Evolutionary conservation across 1,284 basidiomycete genomes (phyloP).

Genomic region (Naganishia cerealis): DNA sequence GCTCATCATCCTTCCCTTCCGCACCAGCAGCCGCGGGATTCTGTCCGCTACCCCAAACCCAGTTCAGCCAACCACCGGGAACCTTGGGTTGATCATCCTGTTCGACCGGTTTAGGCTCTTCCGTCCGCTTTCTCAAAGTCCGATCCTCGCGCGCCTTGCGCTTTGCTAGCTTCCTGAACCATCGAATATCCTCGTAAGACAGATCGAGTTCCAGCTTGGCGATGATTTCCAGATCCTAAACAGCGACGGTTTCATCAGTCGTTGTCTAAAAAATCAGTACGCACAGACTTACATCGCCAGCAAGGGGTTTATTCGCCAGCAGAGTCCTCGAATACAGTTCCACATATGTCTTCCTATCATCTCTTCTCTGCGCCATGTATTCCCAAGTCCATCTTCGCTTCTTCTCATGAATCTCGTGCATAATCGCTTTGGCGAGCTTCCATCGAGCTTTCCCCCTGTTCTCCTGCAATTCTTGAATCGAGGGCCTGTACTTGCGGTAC

Average conservation of each 20-base stretch:
- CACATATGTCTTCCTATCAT: conserved; percentile 81
- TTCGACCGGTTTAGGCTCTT: conserved; percentile 63
- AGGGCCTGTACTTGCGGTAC: conserved; percentile 79
- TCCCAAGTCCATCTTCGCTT: conserved; percentile 87
- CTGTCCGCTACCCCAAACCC: conserved; percentile 73
- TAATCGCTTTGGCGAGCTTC: conserved; percentile 80
- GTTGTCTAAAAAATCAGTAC: neutral
- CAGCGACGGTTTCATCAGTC: too few species aligned
- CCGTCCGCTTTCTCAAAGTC: conserved; percentile 66
- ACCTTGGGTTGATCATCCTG: conserved; percentile 35
- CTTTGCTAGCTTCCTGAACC: conserved; percentile 93
- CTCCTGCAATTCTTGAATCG: conserved; percentile 62
- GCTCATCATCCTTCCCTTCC: conserved; percentile 57
- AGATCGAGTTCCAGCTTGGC: conserved; percentile 77
- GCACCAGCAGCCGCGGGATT: conserved; percentile 46
- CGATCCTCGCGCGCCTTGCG: conserved; percentile 84
- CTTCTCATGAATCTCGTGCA: conserved; percentile 81
- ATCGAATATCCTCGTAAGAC: conserved; percentile 92
- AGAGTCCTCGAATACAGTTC: conserved; percentile 72
- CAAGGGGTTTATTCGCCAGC: conserved; percentile 53
- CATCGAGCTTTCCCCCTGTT: conserved; percentile 74
- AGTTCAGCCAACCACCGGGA: conserved; percentile 67
- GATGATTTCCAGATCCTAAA: conserved; percentile 65
- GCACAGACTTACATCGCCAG: conserved; percentile 56
- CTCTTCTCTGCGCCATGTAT: conserved; percentile 82